Base-by-base conservation (phyloP, 2,329 filamentous ascomycete species). In the Ascochyta pisi region DNA sequence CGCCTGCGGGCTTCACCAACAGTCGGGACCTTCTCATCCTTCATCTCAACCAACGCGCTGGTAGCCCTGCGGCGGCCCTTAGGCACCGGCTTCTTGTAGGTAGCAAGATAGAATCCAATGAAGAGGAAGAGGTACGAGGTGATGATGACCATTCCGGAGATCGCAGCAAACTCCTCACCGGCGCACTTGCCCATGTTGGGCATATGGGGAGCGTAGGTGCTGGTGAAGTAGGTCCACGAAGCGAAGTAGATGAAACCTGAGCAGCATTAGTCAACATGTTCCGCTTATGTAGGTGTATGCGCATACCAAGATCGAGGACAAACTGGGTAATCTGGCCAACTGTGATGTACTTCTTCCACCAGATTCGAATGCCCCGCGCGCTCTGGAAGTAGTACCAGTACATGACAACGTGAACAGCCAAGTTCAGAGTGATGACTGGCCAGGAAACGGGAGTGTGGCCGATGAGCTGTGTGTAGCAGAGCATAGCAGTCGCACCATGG, bases 381-480 rank as follows among this genome's bases (percentile, higher is more conserved):
- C 91, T 94, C 85, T 98, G 94, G 89, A 98, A 98, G 86, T 98
- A 98, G 88, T 98, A 98, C 93, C 93, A 97, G 89, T 98, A 98
- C 94, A 98, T 98, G 76, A 97, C 90, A 56, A 98, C 94, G 81
- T 98, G 94, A 51, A 98, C 94, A 62, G 86, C 87, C 73, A 98
- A 81, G 85, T 98, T 98, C 69, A 98, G 86, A 50, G 87, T 89
- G 76, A 98, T 98, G 61, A 89, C 88, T 52, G 96, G 91, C 94
- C 94, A 98, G 58, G 93, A 96, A 54, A 98, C 94, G 39, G 94
- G 86, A 41, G 94, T 98, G 73, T 91, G 86, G 66, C 94, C 94
- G 72, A 96, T 89, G 65, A 98, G 87, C 82, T 98, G 94, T 53
- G 92, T 96, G 84, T 96, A 98, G 89, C 94, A 97, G 69, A 98